A percentile compares a stretch with the other conserved stretches of the same genome.
These are phyloP conservation scores for Tylopilus subfusipes DNA, from an alignment of 768 basidiomycete genomes.

Conservation along the genomic window DNA sequence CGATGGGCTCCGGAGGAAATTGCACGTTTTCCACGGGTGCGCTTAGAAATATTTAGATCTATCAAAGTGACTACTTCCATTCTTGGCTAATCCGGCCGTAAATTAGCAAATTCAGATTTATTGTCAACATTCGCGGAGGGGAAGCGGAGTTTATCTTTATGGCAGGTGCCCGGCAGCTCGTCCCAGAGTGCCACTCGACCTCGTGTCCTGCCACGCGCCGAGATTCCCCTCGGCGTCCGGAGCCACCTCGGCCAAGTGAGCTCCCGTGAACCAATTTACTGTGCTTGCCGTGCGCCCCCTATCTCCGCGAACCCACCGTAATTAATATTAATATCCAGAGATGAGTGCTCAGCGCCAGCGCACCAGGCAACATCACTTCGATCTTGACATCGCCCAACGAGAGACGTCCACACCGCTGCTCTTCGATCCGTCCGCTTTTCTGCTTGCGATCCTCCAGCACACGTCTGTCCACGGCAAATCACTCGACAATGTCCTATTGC, in stretches of 20 bases:
- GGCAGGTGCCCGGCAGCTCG: conserved; percentile 11
- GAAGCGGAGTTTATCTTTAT: conserved; percentile 8
- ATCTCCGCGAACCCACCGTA: background rate
- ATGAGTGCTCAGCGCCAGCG: too few relatives aligned
- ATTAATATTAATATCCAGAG: too few relatives aligned
- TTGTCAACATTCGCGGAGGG: conserved; percentile 23
- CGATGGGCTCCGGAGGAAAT: conserved; percentile 17
- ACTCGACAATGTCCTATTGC: background rate
- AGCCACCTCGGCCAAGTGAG: background rate
- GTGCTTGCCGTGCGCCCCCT: background rate
- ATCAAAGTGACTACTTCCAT: conserved; percentile 13
- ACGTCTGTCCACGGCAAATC: background rate
- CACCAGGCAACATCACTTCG: conserved; percentile 5
- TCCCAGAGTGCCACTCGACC: background rate
- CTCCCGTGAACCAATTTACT: conserved; percentile 6
- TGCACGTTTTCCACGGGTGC: conserved; percentile 10
- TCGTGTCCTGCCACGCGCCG: conserved; percentile 11
- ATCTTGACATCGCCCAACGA: conserved; percentile 9
- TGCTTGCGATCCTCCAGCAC: conserved; percentile 18
- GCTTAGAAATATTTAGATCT: conserved; percentile 18
- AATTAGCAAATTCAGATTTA: conserved; percentile 12
- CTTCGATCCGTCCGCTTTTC: conserved; percentile 10
- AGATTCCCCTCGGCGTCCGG: conserved; percentile 9
- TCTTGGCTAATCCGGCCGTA: conserved; percentile 21
- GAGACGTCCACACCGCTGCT: too few relatives aligned